phyloP scores from a whole-genome alignment of 1,284 basidiomycete genomes.

The Cryptococcus maquisensis region DNA sequence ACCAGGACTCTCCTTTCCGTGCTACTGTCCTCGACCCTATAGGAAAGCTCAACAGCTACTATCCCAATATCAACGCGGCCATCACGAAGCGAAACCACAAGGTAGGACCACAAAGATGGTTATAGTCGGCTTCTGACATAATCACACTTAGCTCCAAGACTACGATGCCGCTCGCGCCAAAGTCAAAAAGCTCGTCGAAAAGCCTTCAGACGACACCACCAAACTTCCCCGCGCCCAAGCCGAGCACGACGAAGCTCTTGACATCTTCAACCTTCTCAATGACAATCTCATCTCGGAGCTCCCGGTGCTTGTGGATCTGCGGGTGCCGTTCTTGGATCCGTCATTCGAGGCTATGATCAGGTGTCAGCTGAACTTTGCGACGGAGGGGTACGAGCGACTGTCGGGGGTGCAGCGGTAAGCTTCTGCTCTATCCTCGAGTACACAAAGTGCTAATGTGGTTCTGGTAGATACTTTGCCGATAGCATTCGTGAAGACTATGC shows the following conservation, averaged over 20 bases:
- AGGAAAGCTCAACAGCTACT: slow-evolving; percentile 93
- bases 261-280: slow-evolving; percentile 90
- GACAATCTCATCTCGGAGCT: slow-evolving; percentile 86
- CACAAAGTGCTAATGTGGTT: neutral
- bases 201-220: slow-evolving; percentile 87
- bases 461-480: slow-evolving; percentile 70
- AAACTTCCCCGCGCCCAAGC: slow-evolving; percentile 89
- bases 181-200: slow-evolving; percentile 83
- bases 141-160: slow-evolving; percentile 68
- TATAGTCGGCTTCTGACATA: neutral
- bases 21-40: slow-evolving; percentile 92
- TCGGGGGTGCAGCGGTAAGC: slow-evolving; percentile 83
- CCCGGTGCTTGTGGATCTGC: slow-evolving; percentile 86
- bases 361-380: slow-evolving; percentile 93
- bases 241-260: slow-evolving; percentile 88
- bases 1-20: slow-evolving; percentile 85
- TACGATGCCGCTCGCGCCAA: slow-evolving; percentile 89
- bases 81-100: slow-evolving; percentile 96
- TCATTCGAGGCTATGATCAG: slow-evolving; percentile 99
- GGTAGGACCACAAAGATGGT: slow-evolving; percentile 51
- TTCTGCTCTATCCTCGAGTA: neutral
- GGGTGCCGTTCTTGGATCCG: slow-evolving; percentile 93
- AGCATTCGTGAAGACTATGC: slow-evolving; percentile 94
- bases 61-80: slow-evolving; percentile 88
- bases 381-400: slow-evolving; percentile 97